These are phyloP conservation scores for Hyphopichia homilentoma DNA, from an alignment of 805 yeast genomes.

Conservation along the genomic window DNA sequence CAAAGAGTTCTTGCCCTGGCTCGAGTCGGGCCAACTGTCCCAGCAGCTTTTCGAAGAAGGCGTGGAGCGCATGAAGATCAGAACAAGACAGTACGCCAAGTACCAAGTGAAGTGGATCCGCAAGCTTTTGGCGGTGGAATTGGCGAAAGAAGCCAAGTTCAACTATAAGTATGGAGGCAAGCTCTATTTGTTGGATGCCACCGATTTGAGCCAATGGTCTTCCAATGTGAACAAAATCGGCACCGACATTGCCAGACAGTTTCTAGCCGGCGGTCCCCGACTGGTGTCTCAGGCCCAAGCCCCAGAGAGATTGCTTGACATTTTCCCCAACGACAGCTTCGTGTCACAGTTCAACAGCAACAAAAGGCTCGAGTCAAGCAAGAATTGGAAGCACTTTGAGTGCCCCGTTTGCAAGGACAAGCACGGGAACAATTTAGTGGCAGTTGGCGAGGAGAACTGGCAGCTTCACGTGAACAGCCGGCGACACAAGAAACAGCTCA, in stretches of 20 bases:
- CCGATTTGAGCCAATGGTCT: conserved; percentile 64
- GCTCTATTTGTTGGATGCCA: conserved; percentile 70
- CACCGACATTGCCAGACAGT: conserved; percentile 38
- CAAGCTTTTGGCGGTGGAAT: conserved; percentile 61
- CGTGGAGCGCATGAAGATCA: conserved; percentile 71
- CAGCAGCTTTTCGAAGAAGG: conserved; percentile 38
- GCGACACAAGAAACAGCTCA: conserved; percentile 57
- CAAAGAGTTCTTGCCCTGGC: conserved; percentile 81
- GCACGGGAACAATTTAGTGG: conserved; percentile 51
- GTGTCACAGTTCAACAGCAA: conserved; percentile 26
- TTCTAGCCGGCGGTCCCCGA: conserved; percentile 24
- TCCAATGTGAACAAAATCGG: conserved; percentile 56
- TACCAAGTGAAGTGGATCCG: conserved; percentile 89
- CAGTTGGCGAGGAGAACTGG: conserved; percentile 75
- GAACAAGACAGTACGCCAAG: conserved; percentile 84
- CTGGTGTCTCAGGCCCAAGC: conserved; percentile 22
- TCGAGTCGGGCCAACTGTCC: conserved; percentile 20
- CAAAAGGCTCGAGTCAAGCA: conserved; percentile 29
- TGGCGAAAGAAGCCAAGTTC: conserved; percentile 43
- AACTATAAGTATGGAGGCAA: conserved; percentile 57
- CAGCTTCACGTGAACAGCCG: conserved; percentile 62
- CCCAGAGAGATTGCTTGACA: conserved; percentile 19
- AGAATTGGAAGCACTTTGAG: conserved; percentile 61
- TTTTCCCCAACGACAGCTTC: conserved; percentile 23
- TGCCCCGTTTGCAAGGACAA: conserved; percentile 66